These are phyloP conservation scores for Phoma herbarum DNA, from an alignment of 2,329 filamentous ascomycete genomes.

Conservation along the genomic window DNA sequence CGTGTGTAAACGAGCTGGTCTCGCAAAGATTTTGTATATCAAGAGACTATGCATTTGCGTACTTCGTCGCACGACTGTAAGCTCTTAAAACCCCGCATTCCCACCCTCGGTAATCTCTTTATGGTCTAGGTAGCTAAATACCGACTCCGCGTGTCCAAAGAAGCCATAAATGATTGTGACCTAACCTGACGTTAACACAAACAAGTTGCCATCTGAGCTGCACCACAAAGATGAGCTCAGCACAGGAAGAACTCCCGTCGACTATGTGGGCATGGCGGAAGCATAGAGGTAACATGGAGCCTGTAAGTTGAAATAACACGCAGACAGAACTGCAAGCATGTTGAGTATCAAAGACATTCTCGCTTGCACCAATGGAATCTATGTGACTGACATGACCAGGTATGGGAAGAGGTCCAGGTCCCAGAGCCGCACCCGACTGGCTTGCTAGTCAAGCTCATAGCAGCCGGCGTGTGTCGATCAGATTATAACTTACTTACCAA, in stretches of 20 bases:
- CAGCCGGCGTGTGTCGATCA: not conserved
- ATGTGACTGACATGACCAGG: not conserved
- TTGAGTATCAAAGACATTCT: not conserved
- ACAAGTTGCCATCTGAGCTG: not conserved
- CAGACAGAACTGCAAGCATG: not conserved
- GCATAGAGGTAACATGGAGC: constrained; percentile 32
- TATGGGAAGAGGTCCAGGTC: not conserved
- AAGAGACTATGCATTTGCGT: not conserved
- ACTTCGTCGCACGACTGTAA: not conserved
- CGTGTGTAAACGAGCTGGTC: not conserved
- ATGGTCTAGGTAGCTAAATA: not conserved
- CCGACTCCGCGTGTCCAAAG: not conserved
- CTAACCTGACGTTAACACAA: not conserved
- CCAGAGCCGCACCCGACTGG: not conserved
- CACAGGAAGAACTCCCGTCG: constrained; percentile 13
- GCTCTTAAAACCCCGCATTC: not conserved
- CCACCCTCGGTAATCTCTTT: not conserved
- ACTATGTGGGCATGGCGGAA: constrained; percentile 36
- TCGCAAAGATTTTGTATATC: not conserved
- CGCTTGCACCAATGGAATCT: not conserved
- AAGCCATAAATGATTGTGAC: not conserved
- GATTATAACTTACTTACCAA: not conserved
- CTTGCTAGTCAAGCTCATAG: not conserved
- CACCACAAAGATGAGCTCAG: not conserved
- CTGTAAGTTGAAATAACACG: constrained; percentile 19